phyloP scores from a whole-genome alignment of 2,329 filamentous ascomycete species.

The Fusarium sp. region DNA sequence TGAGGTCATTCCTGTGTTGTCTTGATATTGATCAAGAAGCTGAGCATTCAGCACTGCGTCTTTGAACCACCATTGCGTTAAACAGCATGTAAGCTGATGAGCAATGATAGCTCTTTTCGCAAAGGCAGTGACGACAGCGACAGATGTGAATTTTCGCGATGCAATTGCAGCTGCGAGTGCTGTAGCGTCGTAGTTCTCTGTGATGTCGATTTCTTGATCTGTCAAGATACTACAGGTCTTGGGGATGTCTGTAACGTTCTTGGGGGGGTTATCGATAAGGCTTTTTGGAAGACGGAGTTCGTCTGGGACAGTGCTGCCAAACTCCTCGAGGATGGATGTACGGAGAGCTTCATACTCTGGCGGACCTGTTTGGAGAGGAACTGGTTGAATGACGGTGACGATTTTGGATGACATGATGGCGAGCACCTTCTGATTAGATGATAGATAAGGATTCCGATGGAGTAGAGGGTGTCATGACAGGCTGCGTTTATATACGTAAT shows the following conservation, averaged over 20 bases:
- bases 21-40: constrained; percentile 53
- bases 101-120: constrained; percentile 61
- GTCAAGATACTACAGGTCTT: constrained; percentile 54
- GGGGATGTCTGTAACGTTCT: constrained; percentile 20
- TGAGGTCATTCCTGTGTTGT: constrained; percentile 43
- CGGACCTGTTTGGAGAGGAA: not conserved
- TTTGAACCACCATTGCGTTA: constrained; percentile 62
- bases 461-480: not conserved
- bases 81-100: constrained; percentile 64
- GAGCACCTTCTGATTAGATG: not conserved
- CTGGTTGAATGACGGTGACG: not conserved
- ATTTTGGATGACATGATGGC: not conserved
- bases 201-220: constrained; percentile 57
- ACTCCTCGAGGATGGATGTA: not conserved
- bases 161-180: constrained; percentile 53
- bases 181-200: constrained; percentile 55
- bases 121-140: constrained; percentile 58
- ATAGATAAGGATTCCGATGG: not conserved
- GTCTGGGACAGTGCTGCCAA: not conserved
- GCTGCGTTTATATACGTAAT: not conserved
- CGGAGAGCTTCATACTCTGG: not conserved
- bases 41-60: constrained; percentile 54
- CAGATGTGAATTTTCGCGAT: constrained; percentile 47
- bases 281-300: not conserved
- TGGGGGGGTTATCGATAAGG: constrained; percentile 19